Base-by-base conservation (phyloP, 2,329 filamentous ascomycete species). In the Coleophoma eucalyptorum region DNA sequence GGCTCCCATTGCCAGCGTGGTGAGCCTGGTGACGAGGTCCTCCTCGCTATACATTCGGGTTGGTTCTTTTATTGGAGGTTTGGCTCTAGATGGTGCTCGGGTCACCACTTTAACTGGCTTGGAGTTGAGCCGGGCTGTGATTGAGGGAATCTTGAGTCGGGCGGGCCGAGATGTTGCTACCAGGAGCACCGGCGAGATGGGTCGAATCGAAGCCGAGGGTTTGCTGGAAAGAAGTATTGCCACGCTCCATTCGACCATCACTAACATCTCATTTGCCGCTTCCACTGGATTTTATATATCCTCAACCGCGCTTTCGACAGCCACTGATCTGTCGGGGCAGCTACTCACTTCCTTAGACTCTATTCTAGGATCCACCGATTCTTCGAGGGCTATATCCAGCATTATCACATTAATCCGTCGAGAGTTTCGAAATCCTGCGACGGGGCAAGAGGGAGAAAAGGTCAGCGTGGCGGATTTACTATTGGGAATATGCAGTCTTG, bases 301-400 rank as follows among this genome's bases (percentile, higher is more conserved):
- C 1, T 74, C 74, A 10, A 76, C 79, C 1, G 76, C 80, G 4
- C 65, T 84, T 15, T 76, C 75, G 16, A 72, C 76, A 13, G 75
- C 74, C 5, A 81, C 79, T 7, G 76, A 83, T 46, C 64, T 80
- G 5, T 81, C 81, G 0, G 80, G 83, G 52, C 67, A 84, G 32
- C 67, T 84, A 0, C 69, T 87, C 8, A 76, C 76, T 3, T 77
- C 79, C 1, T 68, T 87, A 19, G 83, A 87, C 60, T 79, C 83
- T 55, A 77, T 86, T 37, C 79, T 87, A 26, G 84, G 84, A 13
- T 84, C 81, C 2, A 87, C 84, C n/a, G 84, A 87, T 62, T 85
- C 83, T 2, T 86, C 83, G 2, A 71, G 83, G 38, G 83, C 84
- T 11, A 84, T 87, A 52, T 81, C 83, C 2, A 83, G 81, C 62